Base-by-base conservation (phyloP, 768 basidiomycete species). In the Boletellus ananiceps region DNA sequence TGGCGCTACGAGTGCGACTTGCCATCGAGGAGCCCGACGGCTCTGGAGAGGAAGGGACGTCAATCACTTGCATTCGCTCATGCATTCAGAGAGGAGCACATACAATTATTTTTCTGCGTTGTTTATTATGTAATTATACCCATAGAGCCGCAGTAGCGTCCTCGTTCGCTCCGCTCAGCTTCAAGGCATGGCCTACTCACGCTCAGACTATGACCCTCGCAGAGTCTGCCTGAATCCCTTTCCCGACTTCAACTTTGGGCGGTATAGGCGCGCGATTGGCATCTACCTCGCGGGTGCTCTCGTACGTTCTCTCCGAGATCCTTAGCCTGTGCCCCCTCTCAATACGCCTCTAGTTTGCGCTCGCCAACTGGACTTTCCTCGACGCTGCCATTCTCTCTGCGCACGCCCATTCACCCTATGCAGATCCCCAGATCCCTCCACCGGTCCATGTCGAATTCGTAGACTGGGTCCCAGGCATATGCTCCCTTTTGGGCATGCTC, bases 401-500 rank as follows among this genome's bases (percentile, higher is more conserved):
- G 3, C 90, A 95, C 59, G 90, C 92, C 0, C 81, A 80, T 46
- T 71, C 88, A 1, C 88, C 90, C 3, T 80, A 80, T 54, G 84
- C 81, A 34, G 77, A 83, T 4, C 86, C 86, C 2, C 77, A 85
- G 57, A 75, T 82, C 44, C 79, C 82, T 0, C 74, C 81, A 1
- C 85, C 84, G 8, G 82, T 88, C 12, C 92, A 92, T 61, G 89
- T 99, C 65, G 73, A 79, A 12, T 96, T 97, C 65, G 83, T 92
- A 47, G 96, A 98, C 74, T 99, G 96, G 96, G 74, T 96, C n/a
- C 93, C 95, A 0, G 95, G 94, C 18, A 82, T 98, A 58, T 93
- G 86, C 69, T 92, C 91, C 7, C 79, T 96, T 27, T 71, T 98
- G 12, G 96, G 95, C 16, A 93, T 94, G 77, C 69, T 97, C 54